Base-by-base conservation (phyloP, 768 basidiomycete species). In the Suillus subluteus region DNA sequence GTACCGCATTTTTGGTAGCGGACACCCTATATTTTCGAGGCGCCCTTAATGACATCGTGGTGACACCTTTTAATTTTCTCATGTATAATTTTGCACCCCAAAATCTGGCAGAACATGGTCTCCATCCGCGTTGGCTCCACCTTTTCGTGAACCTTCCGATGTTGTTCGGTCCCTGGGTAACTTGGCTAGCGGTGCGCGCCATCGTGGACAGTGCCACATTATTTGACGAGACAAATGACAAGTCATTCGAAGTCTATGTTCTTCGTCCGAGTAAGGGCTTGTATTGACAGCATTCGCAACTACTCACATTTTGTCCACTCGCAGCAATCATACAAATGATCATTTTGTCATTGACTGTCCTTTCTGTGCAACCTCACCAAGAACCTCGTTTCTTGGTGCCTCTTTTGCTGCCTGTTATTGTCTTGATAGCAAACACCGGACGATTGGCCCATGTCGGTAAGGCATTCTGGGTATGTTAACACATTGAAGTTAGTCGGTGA, bases 61-160 rank as follows among this genome's bases (percentile, higher is more conserved):
- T 80, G 13, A 78, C 81, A 6, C 80, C 81, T 21, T 74, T 76
- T 62, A 82, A 82, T 62, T 79, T 80, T 61, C 48, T 81, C 69
- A 72, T 68, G 44, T 82, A 81, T 65, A 82, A 81, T 66, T 62
- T 80, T n/a, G 73, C 75, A 3, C 63, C 75, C 12, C 68, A 73
- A 18, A 81, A 82, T 70, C 75, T 81, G 41, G 78, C 78, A 0
- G 75, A 73, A 35, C 81, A 82, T 58, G 81, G 81, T 11, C 63
- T 81, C 18, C 81, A 82, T 68, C 81, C 81, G 1, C 73, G 73
- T 26, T 81, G 80, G 81, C 72, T 82, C 6, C 81, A 81, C 65
- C 58, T 78, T 40, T 72, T 74, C 26, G 76, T 82, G 38, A 82
- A 82, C 67, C 65, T 82, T 12, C 80, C 81, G 21, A 75, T 82